Conservation (phyloP, 2,329 filamentous ascomycete genomes). For the Microcyclospora pomicola region DNA sequence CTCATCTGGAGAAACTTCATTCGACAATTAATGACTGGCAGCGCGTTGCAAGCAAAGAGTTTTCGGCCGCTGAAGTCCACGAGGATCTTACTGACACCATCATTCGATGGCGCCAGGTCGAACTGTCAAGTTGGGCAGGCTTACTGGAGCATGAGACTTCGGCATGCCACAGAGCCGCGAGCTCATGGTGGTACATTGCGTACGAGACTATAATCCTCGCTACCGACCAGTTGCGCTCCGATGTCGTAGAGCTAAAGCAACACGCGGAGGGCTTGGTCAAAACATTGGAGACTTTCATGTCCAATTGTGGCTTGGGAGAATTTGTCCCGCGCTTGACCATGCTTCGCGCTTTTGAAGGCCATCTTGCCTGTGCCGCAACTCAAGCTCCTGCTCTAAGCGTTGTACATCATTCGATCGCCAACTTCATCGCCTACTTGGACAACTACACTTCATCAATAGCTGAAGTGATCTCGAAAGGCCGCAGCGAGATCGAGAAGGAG, state of each 20-base stretch:
- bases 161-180: conserved; percentile 63
- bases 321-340: conserved; percentile 54
- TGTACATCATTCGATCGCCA: conserved; percentile 53
- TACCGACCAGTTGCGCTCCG: conserved; percentile 1
- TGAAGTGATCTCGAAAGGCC: conserved; percentile 53
- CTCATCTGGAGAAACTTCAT: conserved; percentile 78
- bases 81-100: conserved; percentile 68
- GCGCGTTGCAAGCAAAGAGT: conserved; percentile 70
- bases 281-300: conserved; percentile 67
- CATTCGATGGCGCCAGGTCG: conserved; percentile 78
- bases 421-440: conserved; percentile 63
- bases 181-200: conserved; percentile 91
- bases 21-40: conserved; percentile 87
- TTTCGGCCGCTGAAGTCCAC: conserved; percentile 55
- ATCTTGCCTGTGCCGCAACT: conserved; percentile 47
- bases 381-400: conserved; percentile 41
- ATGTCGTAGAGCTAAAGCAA: conserved; percentile 31
- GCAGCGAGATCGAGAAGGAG: conserved; percentile 67
- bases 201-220: conserved; percentile 75
- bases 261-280: conserved; percentile 59
- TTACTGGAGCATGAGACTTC: conserved; percentile 72
- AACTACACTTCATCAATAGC: conserved; percentile 55
- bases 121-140: conserved; percentile 82
- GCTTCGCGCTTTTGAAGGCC: conserved; percentile 45
- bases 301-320: conserved; percentile 69